Base-by-base conservation (phyloP, 148 eudicot species). In the Fallopia convolvulus region DNA sequence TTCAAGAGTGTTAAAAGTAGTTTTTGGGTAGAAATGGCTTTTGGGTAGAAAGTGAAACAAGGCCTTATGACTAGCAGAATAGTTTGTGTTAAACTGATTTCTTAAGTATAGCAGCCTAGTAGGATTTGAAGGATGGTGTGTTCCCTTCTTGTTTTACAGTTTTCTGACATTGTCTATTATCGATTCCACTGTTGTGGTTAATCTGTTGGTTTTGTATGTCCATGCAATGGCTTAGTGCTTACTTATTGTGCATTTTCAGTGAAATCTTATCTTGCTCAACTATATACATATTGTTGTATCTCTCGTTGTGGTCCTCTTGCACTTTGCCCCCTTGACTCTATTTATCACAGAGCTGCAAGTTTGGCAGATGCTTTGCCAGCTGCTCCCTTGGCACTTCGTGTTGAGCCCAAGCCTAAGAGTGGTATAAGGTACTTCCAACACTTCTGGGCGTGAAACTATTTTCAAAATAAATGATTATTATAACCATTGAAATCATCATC, bases 371-470 rank as follows among this genome's bases (percentile, higher is more conserved):
- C 98, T 76, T 81, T 91, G 48, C 89, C 97, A 75, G 90, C 91
- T 68, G 74, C 90, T 79, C 98, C 98, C 40, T 78, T 94, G 84
- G 83, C 97, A 55, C 92, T 90, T 52, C 95, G 98, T 76, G 98
- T 90, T 52, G 98, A 94, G 66, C 92, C 97, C 75, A 94, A 94
- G 86, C 90, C 98, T 70, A 94, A 92, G 86, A 94, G 97, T 82
- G 97, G 97, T 76, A 94, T 92, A 81, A 89, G 98, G 98, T 92
- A 84, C 42, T 14, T 32, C 58, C 42, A 9, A 65, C 15, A 60
- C 2, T 12, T 49, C 7, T 5, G 5, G 60, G 21, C 0, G 18
- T 53, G 20, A 14, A 53, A 53, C 60, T 53, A 49, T 14, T 3
- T 53, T 53, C 20, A 17, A 60, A 8, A 60, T 60, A 8, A 9